phyloP scores from a whole-genome alignment of 768 basidiomycete genomes.

The Podaxis rugospora region DNA sequence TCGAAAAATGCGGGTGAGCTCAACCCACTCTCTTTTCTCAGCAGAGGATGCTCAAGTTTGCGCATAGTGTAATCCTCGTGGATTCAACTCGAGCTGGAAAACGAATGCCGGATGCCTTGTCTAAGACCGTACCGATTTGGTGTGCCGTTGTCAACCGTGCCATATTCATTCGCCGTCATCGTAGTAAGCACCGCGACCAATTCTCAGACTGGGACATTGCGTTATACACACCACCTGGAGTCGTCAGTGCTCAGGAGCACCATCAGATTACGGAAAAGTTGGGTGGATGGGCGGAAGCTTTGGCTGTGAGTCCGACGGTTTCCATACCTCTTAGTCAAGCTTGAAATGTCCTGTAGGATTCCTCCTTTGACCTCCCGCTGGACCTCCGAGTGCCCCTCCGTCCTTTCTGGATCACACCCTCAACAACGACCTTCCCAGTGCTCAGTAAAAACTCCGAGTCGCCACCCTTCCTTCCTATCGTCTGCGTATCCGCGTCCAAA shows the following conservation, averaged over 20 bases:
- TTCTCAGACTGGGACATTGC: slow-evolving; percentile 44
- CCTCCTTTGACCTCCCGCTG: slow-evolving; percentile 62
- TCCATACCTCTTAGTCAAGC: background rate
- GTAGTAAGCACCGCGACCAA: slow-evolving; percentile 8
- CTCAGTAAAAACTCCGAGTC: slow-evolving; percentile 13
- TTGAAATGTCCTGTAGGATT: slow-evolving; percentile 39
- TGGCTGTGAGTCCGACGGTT: slow-evolving; percentile 47
- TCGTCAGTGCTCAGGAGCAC: slow-evolving; percentile 74
- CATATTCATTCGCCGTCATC: slow-evolving; percentile 31
- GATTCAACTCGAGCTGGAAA: slow-evolving; percentile 94
- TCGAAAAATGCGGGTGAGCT: slow-evolving; percentile 55
- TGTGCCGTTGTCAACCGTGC: slow-evolving; percentile 83
- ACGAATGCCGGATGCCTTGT: slow-evolving; percentile 89
- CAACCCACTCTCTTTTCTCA: background rate
- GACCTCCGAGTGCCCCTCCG: slow-evolving; percentile 60
- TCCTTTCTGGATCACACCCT: slow-evolving; percentile 86
- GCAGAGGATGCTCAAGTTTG: slow-evolving; percentile 67
- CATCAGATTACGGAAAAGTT: slow-evolving; percentile 66
- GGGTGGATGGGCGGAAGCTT: slow-evolving; percentile 61
- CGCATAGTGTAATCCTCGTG: slow-evolving; percentile 75
- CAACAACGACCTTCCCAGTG: slow-evolving; percentile 45
- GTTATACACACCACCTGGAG: slow-evolving; percentile 68
- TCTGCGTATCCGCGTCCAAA: slow-evolving; percentile 86
- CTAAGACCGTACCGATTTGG: slow-evolving; percentile 95
- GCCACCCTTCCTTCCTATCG: slow-evolving; percentile 50